Evolutionary conservation across 2,329 filamentous ascomycete genomes (phyloP).

Genomic region (Cordyceps cateniannulata): DNA sequence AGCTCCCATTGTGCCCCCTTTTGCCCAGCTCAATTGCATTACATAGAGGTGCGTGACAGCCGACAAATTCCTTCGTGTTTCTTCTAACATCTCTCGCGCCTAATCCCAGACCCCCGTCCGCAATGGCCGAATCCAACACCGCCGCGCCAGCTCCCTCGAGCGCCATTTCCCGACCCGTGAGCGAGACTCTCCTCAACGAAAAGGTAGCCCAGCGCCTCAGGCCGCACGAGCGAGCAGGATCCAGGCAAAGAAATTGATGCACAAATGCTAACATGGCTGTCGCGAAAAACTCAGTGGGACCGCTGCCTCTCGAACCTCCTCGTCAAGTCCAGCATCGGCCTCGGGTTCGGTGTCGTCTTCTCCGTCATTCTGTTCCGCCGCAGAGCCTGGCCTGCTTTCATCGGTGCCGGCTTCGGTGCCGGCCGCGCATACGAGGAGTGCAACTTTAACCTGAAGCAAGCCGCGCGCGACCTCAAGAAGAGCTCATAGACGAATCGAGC

Average conservation of each 20-base stretch:
- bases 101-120: constrained; percentile 17
- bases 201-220: constrained; percentile 55
- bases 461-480: constrained; percentile 51
- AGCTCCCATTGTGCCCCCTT: background rate
- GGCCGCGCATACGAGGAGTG: constrained; percentile 98
- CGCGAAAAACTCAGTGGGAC: constrained; percentile 66
- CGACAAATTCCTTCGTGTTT: background rate
- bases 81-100: constrained; percentile 4
- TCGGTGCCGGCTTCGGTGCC: constrained; percentile 85
- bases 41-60: background rate
- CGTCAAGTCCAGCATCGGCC: constrained; percentile 91
- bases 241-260: background rate
- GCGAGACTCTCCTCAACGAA: constrained; percentile 96
- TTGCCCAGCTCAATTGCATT: constrained; percentile 7
- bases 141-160: constrained; percentile 45
- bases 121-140: constrained; percentile 50
- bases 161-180: constrained; percentile 76
- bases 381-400: constrained; percentile 93
- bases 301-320: constrained; percentile 95
- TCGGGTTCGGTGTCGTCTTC: constrained; percentile 97
- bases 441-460: constrained; percentile 69
- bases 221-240: background rate
- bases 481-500: constrained; percentile 27
- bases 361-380: constrained; percentile 97
- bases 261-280: constrained; percentile 17